phyloP scores from a whole-genome alignment of 2,329 filamentous ascomycete species.

The Colletotrichum sublineola region DNA sequence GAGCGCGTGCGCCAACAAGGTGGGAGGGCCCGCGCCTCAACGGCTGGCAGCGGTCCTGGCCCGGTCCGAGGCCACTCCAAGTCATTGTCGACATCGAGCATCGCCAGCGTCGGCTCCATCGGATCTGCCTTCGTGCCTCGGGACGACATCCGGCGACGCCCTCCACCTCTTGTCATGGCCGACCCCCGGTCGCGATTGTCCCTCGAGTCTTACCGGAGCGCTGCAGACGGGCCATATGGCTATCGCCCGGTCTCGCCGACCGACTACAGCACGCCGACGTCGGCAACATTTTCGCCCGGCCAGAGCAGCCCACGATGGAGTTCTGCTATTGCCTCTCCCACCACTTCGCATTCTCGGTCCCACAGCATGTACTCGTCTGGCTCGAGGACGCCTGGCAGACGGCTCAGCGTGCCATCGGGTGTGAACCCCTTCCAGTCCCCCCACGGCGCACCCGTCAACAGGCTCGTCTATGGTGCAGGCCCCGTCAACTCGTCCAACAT shows the following conservation, averaged over 20 bases:
- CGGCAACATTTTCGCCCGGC: constrained; percentile 82
- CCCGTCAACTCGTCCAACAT: constrained; percentile 68
- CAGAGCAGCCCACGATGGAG: constrained; percentile 83
- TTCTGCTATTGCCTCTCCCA: constrained; percentile 78
- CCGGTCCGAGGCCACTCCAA: constrained; percentile 87
- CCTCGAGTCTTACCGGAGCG: constrained; percentile 76
- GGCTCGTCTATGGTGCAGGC: constrained; percentile 67
- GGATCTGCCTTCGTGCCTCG: constrained; percentile 75
- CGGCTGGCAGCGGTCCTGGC: constrained; percentile 78
- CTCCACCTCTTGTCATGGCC: constrained; percentile 86
- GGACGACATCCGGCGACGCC: constrained; percentile 78
- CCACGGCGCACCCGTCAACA: constrained; percentile 67
- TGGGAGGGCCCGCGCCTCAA: constrained; percentile 81
- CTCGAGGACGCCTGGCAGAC: constrained; percentile 76
- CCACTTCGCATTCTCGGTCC: constrained; percentile 75
- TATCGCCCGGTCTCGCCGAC: constrained; percentile 77
- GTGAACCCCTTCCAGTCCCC: constrained; percentile 80
- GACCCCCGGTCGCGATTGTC: constrained; percentile 77
- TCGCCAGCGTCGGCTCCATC: constrained; percentile 78
- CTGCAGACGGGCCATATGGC: constrained; percentile 74
- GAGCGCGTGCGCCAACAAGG: constrained; percentile 83
- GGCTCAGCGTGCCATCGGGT: constrained; percentile 85
- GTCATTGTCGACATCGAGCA: constrained; percentile 86
- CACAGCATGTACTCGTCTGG: constrained; percentile 78
- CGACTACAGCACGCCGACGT: constrained; percentile 86